Base-by-base conservation (phyloP, 2,329 filamentous ascomycete species). In the Mariannaea sp. region DNA sequence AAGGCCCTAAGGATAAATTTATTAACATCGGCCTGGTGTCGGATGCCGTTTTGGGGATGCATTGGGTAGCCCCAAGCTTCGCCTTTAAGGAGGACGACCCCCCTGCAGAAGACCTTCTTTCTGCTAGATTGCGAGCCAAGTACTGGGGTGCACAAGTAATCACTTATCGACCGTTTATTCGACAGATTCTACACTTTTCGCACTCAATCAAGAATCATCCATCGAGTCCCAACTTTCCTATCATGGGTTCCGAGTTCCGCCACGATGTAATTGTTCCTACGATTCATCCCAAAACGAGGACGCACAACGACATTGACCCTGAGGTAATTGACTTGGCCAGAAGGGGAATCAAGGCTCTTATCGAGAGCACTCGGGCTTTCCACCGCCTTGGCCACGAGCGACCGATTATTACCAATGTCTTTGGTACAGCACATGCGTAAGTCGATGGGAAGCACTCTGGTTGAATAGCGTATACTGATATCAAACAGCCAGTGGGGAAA, bases 351-450 rank as follows among this genome's bases (percentile, higher is more conserved):
- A 77, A 84, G 36, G 89, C 91, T 6, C 84, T 96, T 1, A 85
- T 96, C 47, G 80, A 88, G 67, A 97, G 93, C 70, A 97, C 93
- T 0, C 82, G 85, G 49, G 90, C 92, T 1, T 96, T 97, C 68
- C 80, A 88, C 58, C 77, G 79, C 2, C 78, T 89, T 20, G 77
- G 82, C 13, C 73, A 75, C n/a, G 73, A 82, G 56, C 83, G 91
- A 24, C 84, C 89, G 7, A 87, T 97, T 45, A 86, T 97, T 49
- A 97, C 93, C n/a, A 97, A 97, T 65, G 87, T 96, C 19, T 96
- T 96, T 73, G 92, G 93, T 46, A 97, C 93, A 14, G 89, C 92
- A 57, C 93, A 97, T 79, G 92, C 93, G 90, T 96, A 89, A 84
- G 90, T 85, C 45, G 10, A 29, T 6, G 7, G 7, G 4, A 17